phyloP scores from a whole-genome alignment of 1,284 basidiomycete genomes.

The Thelephora terrestris region DNA sequence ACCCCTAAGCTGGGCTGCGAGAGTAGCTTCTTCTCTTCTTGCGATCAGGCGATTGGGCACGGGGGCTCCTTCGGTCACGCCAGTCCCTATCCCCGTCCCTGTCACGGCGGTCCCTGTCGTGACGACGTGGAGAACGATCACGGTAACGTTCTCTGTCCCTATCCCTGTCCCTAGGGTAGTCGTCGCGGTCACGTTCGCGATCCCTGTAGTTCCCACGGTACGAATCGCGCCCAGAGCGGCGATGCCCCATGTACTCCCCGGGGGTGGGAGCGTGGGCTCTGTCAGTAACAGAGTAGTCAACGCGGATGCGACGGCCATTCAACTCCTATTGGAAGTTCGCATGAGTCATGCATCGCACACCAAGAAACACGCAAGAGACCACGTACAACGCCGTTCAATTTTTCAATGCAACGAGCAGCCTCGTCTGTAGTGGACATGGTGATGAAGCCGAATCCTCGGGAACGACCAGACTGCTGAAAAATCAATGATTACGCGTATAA shows the following conservation, averaged over 20 bases:
- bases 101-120: slow-evolving; percentile 33
- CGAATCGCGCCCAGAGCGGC: slow-evolving; percentile 55
- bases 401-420: slow-evolving; percentile 79
- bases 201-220: slow-evolving; percentile 34
- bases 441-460: slow-evolving; percentile 96
- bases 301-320: slow-evolving; percentile 91
- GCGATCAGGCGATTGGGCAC: slow-evolving; percentile 66
- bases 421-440: slow-evolving; percentile 86
- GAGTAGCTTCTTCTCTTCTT: slow-evolving; percentile 67
- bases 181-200: slow-evolving; percentile 38
- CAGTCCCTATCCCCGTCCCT: slow-evolving; percentile 30
- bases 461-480: slow-evolving; percentile 73
- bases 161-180: not conserved
- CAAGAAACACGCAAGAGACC: not conserved
- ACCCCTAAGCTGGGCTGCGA: slow-evolving; percentile 65
- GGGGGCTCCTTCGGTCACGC: slow-evolving; percentile 57
- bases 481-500: slow-evolving; percentile 9
- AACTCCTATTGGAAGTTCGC: slow-evolving; percentile 51
- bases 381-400: slow-evolving; percentile 86
- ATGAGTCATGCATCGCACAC: slow-evolving; percentile 1
- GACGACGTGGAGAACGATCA: slow-evolving; percentile 45
- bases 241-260: slow-evolving; percentile 95
- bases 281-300: slow-evolving; percentile 93
- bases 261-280: slow-evolving; percentile 93
- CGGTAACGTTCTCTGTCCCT: slow-evolving; percentile 55